Evolutionary conservation across 2,329 filamentous ascomycete genomes (phyloP), one percentile per base, ranked within the genome.

Genomic region (Sclerotiophoma versabilis): DNA sequence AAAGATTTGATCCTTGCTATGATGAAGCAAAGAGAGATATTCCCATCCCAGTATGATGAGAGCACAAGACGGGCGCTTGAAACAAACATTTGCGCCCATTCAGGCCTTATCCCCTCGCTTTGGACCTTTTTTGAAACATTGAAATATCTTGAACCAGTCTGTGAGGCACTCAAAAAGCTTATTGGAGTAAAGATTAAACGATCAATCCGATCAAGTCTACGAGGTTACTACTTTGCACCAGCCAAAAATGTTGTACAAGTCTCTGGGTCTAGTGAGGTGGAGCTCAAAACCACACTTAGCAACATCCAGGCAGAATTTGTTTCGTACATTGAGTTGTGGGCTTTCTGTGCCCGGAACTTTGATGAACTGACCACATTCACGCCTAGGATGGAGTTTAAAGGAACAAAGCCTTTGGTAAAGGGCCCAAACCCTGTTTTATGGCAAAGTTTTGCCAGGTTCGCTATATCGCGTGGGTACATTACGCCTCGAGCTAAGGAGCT

Each of bases 41-140:
- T 62, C 23, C 27, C 57, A 10, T 59, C 30, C 4, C 19, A 53
- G 11, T 14, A 34, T 29, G 30, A 62, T 23, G 5, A 19, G 27
- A 26, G 14, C 1, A 14, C 49, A 43, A 25, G 43, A 38, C 22
- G 38, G 22, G 26, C 14, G n/a, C 34, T 64, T 30, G 1, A 49
- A 7, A 34, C 38, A 22, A 64, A 60, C 5, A 59, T 62, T 15
- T 55, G 14, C 30, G 10, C 11, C 15, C 37, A 55, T 29, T 23
- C 36, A 25, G 25, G 43, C 22, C 25, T 57, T 12, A 60, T 64
- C 15, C 57, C 27, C 9, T 60, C 20, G 10, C 30, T 64, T 20
- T 42, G 26, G 41, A 59, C 52, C 10, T 64, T 64, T 38, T 64
- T 64, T 20, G 23, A 64, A 41, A 62, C 15, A 27, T 42, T 64